Evolutionary conservation across 345 rosid species (phyloP), one percentile per base, ranked within the genome.

Genomic region (Aegle marmelos): DNA sequence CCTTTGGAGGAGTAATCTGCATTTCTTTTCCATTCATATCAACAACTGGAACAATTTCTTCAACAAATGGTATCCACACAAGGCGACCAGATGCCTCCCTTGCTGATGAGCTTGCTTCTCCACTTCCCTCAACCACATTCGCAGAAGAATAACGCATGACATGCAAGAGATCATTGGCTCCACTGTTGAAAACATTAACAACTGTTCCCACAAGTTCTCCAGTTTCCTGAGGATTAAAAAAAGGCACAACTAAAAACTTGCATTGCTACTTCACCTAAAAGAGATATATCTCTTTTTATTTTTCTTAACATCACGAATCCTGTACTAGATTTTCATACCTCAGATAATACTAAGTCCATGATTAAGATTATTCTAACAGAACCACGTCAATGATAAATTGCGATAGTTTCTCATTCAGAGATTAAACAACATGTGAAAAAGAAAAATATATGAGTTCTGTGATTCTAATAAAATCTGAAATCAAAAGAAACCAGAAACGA

Each of bases 11-110:
- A 64, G 92, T 86, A 62, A 95, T 93, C 68, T 82, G 76, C 91
- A 95, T 89, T 87, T 93, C 98, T 70, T 75, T 85, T 85, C 86
- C 89, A 17, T 63, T 81, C 83, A 90, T 77, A 80, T 95, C 91
- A 83, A 93, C 92, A 78, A 88, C 88, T 24, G 98, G 98, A 78
- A 95, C 98, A 82, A 95, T 95, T 58, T 91, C 91, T 62, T 90
- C 91, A 2, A 92, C 97, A 74, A 95, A 95, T 22, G 98, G 98
- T 59, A 93, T 83, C 98, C 97, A 95, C 34, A 88, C 90, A 65
- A 91, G 91, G 64, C 75, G 91, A 78, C 87, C 79, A 72, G 89
- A 76, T 61, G 58, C 81, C 79, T 76, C 82, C 65, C 59, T 58
- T 78, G 78, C 87, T 7, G 39, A 57, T 73, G 65, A 70, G 75